Evolutionary conservation across 768 basidiomycete species (phyloP).

Genomic region (Termitomyces sp.): DNA sequence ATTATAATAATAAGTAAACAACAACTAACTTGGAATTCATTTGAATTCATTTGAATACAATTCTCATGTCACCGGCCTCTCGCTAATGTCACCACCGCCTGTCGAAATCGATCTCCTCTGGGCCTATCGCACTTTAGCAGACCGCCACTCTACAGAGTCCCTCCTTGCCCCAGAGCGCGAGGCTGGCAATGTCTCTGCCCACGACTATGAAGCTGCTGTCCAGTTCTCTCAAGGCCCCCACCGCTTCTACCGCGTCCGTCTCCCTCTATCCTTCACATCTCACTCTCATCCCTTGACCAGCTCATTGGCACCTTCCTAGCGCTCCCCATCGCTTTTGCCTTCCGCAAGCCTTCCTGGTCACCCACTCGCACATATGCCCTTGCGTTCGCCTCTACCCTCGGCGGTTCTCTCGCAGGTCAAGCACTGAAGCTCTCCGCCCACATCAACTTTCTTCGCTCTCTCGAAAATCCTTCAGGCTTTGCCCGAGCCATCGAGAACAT

Average conservation of each 20-base stretch:
- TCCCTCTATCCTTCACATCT: neutral
- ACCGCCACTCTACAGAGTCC: conserved; percentile 32
- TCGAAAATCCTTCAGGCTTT: conserved; percentile 35
- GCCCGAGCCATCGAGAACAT: conserved; percentile 35
- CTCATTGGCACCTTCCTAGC: conserved; percentile 5
- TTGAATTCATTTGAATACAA: neutral
- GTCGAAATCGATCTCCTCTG: conserved; percentile 28
- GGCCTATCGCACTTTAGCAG: conserved; percentile 38
- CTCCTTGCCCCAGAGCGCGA: conserved; percentile 50
- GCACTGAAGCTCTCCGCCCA: conserved; percentile 23
- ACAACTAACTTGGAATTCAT: neutral
- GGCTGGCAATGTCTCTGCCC: conserved; percentile 38
- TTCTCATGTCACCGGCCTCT: neutral
- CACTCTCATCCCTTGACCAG: conserved; percentile 5
- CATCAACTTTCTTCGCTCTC: conserved; percentile 28
- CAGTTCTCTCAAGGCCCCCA: conserved; percentile 46
- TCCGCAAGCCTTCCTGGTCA: conserved; percentile 21
- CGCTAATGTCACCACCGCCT: neutral
- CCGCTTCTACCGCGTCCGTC: conserved; percentile 31
- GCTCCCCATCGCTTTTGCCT: conserved; percentile 11
- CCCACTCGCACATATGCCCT: conserved; percentile 13
- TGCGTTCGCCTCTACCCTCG: conserved; percentile 17
- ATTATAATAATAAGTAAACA: neutral
- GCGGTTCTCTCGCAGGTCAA: conserved; percentile 26
- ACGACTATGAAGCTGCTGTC: conserved; percentile 52